A percentile compares a stretch with the other conserved stretches of the same genome.
These are phyloP conservation scores for Tripterygium wilfordii DNA, from an alignment of 177 flowering plant genomes.

Conservation along the genomic window DNA sequence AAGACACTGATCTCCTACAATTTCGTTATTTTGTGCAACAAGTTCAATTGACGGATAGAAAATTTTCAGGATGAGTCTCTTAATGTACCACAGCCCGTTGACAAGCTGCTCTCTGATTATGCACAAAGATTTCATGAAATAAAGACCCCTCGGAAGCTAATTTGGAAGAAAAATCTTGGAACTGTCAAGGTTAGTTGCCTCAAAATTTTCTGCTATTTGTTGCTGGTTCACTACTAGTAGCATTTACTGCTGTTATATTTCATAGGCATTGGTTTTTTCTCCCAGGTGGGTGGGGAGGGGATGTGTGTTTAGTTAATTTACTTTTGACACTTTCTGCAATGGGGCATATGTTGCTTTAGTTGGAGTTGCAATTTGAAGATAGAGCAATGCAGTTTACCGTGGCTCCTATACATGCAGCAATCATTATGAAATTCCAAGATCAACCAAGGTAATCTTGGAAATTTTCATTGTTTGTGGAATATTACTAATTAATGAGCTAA, in stretches of 20 bases:
- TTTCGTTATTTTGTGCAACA: no score
- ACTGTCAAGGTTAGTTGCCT: slow-evolving; percentile 70
- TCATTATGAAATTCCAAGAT: slow-evolving; percentile 89
- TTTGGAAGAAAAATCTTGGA: slow-evolving; percentile 97
- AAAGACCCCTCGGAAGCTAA: slow-evolving; percentile 91
- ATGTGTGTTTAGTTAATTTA: background rate
- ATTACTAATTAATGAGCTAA: background rate
- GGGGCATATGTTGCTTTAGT: slow-evolving; percentile 56
- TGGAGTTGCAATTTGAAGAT: slow-evolving; percentile 94
- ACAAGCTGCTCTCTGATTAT: slow-evolving; percentile 70
- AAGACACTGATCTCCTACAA: no score
- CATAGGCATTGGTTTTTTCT: no score
- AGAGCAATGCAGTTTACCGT: slow-evolving; percentile 71
- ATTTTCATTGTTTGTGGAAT: slow-evolving; percentile 61
- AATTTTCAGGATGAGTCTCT: slow-evolving; percentile 83
- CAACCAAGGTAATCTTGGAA: slow-evolving; percentile 43
- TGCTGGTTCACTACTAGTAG: no score
- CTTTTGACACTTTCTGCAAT: slow-evolving; percentile 20
- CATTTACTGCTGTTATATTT: no score
- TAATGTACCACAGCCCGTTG: slow-evolving; percentile 60
- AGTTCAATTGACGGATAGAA: no score
- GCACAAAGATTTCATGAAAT: slow-evolving; percentile 82
- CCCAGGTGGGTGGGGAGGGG: no score
- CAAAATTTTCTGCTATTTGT: background rate
- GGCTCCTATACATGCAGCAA: slow-evolving; percentile 82